These are phyloP conservation scores for Allantophomopsis lycopodina DNA, from an alignment of 2,329 filamentous ascomycete genomes.

Conservation along the genomic window DNA sequence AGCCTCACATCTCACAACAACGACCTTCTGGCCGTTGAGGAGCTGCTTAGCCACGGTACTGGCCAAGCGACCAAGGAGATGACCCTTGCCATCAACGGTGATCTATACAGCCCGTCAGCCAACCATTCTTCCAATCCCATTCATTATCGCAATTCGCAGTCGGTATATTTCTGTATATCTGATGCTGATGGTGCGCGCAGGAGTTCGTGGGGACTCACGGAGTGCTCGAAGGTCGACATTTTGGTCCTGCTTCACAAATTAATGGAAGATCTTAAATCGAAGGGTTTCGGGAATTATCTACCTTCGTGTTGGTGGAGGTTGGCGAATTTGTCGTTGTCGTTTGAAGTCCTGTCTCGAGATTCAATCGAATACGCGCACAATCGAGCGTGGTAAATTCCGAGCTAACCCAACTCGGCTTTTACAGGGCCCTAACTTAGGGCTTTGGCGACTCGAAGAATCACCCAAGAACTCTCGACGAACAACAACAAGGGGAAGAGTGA, in stretches of 20 bases:
- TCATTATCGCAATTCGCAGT: neutral
- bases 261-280: slow-evolving; percentile 20
- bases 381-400: no score
- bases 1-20: slow-evolving; percentile 95
- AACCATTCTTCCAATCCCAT: slow-evolving; percentile 5
- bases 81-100: slow-evolving; percentile 99
- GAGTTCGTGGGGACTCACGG: slow-evolving; percentile 39
- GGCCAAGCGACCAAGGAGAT: slow-evolving; percentile 97
- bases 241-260: slow-evolving; percentile 23
- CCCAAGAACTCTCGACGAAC: no score
- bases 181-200: neutral
- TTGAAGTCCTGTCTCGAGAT: slow-evolving; percentile 6
- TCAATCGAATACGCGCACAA: neutral
- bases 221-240: slow-evolving; percentile 58
- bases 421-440: no score
- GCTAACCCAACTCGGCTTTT: no score
- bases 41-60: slow-evolving; percentile 98
- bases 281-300: slow-evolving; percentile 17
- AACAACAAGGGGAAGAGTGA: no score
- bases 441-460: no score
- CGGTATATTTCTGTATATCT: neutral
- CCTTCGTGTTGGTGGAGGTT: slow-evolving; percentile 20
- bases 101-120: slow-evolving; percentile 45
- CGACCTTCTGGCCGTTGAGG: slow-evolving; percentile 98
- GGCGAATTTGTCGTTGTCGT: slow-evolving; percentile 17